These are phyloP conservation scores for Daphne laureola DNA, from an alignment of 441 rosid species.

Conservation along the genomic window DNA sequence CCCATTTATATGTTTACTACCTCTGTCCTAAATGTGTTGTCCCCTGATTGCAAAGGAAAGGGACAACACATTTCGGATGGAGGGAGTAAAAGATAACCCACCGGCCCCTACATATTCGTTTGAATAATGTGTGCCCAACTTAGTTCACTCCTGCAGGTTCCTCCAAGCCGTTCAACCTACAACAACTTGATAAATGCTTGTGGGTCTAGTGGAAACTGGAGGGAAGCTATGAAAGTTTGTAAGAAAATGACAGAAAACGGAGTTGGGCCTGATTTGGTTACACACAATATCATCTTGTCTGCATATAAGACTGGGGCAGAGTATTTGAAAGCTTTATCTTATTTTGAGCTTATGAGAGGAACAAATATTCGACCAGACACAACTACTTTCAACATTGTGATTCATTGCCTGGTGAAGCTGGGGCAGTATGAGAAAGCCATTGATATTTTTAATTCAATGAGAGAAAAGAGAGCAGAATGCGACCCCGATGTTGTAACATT, in stretches of 20 bases:
- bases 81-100: no score
- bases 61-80: no score
- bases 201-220: conserved; percentile 97
- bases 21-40: no score
- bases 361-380: conserved; percentile 78
- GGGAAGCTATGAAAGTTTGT: conserved; percentile 76
- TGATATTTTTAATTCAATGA: conserved; percentile 70
- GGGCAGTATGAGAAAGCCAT: conserved; percentile 64
- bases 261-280: conserved; percentile 89
- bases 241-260: conserved; percentile 94
- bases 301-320: conserved; percentile 80
- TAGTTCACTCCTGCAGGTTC: conserved; percentile 46
- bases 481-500: conserved; percentile 72
- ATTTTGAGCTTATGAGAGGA: conserved; percentile 85
- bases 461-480: conserved; percentile 62
- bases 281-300: conserved; percentile 82
- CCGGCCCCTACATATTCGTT: no score
- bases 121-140: conserved; percentile 6
- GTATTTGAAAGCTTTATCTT: conserved; percentile 73
- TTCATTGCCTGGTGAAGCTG: conserved; percentile 68
- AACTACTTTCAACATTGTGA: conserved; percentile 74
- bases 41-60: no score
- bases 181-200: conserved; percentile 89
- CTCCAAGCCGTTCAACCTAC: conserved; percentile 84
- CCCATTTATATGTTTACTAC: no score